Evolutionary conservation across 2,329 filamentous ascomycete genomes (phyloP).

Genomic region (Ploettnerulaceae sp.): DNA sequence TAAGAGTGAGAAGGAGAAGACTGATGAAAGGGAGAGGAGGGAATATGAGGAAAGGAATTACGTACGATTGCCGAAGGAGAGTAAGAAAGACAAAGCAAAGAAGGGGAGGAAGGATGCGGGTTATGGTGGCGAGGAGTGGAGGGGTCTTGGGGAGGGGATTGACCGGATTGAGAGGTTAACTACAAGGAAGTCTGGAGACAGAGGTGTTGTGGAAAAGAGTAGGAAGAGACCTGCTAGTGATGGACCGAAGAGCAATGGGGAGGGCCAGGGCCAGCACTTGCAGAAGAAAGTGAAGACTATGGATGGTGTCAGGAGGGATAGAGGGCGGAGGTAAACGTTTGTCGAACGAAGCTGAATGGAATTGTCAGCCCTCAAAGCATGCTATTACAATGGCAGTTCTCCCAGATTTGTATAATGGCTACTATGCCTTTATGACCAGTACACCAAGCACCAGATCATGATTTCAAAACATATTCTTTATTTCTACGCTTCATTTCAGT

Average conservation of each 20-base stretch:
- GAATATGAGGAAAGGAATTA: conserved; percentile 94
- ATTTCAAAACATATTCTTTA: no score
- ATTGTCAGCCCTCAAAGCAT: no score
- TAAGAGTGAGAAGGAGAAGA: conserved; percentile 72
- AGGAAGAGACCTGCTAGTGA: conserved; percentile 77
- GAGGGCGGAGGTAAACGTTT: conserved; percentile 25
- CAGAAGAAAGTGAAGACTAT: conserved; percentile 61
- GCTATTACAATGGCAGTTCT: no score
- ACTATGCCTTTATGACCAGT: no score
- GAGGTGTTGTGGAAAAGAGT: conserved; percentile 69
- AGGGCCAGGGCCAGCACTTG: conserved; percentile 68
- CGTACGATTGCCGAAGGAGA: conserved; percentile 75
- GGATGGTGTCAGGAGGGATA: conserved; percentile 38
- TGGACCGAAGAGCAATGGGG: conserved; percentile 59
- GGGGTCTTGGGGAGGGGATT: conserved; percentile 74
- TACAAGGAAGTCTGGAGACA: conserved; percentile 55
- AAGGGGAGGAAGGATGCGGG: conserved; percentile 47
- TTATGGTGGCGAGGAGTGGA: conserved; percentile 94
- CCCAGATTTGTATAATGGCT: no score
- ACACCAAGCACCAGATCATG: no score
- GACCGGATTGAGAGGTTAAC: conserved; percentile 84
- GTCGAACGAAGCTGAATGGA: background rate
- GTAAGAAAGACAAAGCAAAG: conserved; percentile 81
- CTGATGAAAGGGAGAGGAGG: conserved; percentile 70
- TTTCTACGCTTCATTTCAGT: no score